Evolutionary conservation across 257 asterid genomes (phyloP), one percentile per base, ranked within the genome.

Genomic region (Thymus quinquecostatus): DNA sequence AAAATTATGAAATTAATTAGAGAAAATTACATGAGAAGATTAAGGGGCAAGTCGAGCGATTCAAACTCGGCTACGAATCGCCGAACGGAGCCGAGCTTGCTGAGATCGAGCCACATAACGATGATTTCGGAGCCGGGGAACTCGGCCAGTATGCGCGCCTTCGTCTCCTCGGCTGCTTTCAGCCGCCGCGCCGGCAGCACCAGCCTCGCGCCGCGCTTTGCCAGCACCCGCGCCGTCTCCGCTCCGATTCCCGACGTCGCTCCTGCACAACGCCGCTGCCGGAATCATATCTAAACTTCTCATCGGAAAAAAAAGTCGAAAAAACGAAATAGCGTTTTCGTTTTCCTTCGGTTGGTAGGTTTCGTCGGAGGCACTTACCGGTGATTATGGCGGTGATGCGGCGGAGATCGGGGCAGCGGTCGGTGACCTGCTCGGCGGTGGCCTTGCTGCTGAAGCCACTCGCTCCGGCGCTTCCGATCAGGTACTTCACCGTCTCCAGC

Each of bases 221-320:
- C 99, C 69, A 94, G 73, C 54, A 86, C 93, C 69, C 96, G 61
- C 2, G 99, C 99, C 78, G 98, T 91, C 80, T 94, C 99, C 2
- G 90, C 93, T 33, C 99, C 98, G 50, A 91, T 94, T 38, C 99
- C 99, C 1, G 99, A 94, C 80, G 99, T 94, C 54, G 98, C 99
- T 10, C 99, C 98, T 84, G 68, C 49, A 3, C 1, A 32, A 32
- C 63, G 44, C 14, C 27, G 28, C 41, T 43, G 10, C 21, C 21
- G 21, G 21, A 21, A 0, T 21, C 21, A 21, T 21, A 13, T 13
- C 14, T 8, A 49, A 6, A 49, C 12, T 49, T 49, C 44, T 21
- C 21, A 21, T 21, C 21, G 21, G 21, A 21, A 21, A 21, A 21
- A 38, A 38, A 38, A 36, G 6, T 36, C 41, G 41, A 10, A 44